Evolutionary conservation across 2,329 filamentous ascomycete genomes (phyloP), one percentile per base, ranked within the genome.

Genomic region (Aspergillus bombycis): DNA sequence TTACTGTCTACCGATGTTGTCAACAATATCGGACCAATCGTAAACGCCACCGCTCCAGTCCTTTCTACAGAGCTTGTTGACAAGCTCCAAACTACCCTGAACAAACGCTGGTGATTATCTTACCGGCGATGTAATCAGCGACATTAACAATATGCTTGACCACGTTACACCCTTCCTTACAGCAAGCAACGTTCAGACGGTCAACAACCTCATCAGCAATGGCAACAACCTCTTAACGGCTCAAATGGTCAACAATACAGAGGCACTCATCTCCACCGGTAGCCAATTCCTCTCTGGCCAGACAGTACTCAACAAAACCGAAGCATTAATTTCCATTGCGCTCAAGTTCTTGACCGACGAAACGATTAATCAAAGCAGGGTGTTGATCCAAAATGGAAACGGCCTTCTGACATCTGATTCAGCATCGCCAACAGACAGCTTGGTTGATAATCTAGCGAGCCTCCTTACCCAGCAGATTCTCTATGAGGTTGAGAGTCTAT

Each of bases 61-160:
- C 19, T n/a, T 8, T 16, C 16, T 7, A 41, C 16, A 16, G 16
- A 41, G 16, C 16, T 41, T 10, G 38, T n/a, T 4, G 38, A n/a
- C 1, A n/a, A 41, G 7, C 16, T 41, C 0, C 19, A n/a, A 0
- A 4, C 0, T 16, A 41, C 36, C 0, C 0, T 41, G n/a, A 19
- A 2, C 19, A 1, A 41, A n/a, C 3, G 16, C 38, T 9, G 2
- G 8, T 41, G 0, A 9, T n/a, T 16, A 19, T n/a, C 38, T 41
- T 4, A 10, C 16, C 4, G 4, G 2, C 16, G 16, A 10, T 4
- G 7, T 41, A 0, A n/a, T 10, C 7, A n/a, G 9, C 1, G 38
- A 41, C 0, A 9, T 41, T 7, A n/a, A 41, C 16, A 10, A n/a
- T 10, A 41, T 41, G 1, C 16, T 41, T 10, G 3, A n/a, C 16